Conservation (phyloP, 2,329 filamentous ascomycete species). For the Colletotrichum somersetense region DNA sequence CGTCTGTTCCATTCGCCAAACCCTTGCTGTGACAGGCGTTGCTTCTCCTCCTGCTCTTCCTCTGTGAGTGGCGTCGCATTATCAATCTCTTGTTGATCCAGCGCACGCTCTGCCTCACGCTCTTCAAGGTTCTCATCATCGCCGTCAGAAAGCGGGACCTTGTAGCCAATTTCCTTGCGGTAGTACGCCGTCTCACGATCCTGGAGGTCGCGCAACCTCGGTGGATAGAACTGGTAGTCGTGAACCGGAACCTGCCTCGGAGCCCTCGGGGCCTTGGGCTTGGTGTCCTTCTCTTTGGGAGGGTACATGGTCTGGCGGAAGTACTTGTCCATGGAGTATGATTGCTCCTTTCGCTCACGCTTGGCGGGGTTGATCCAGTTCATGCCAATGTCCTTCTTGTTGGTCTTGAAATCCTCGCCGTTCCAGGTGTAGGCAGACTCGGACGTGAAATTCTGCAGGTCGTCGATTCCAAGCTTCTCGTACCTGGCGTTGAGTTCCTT, state of each 20-base stretch:
- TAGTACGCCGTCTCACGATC: slow-evolving; percentile 97
- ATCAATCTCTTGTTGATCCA: slow-evolving; percentile 94
- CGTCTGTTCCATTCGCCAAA: slow-evolving; percentile 96
- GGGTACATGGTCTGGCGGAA: slow-evolving; percentile 89
- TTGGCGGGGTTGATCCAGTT: slow-evolving; percentile 99
- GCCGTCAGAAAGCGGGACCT: slow-evolving; percentile 89
- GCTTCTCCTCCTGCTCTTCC: slow-evolving; percentile 89
- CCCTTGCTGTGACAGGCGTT: slow-evolving; percentile 82
- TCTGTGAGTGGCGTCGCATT: slow-evolving; percentile 89
- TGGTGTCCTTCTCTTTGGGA: slow-evolving; percentile 86
- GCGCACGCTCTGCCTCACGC: slow-evolving; percentile 86
- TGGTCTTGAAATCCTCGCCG: slow-evolving; percentile 91
- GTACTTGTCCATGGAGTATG: slow-evolving; percentile 99
- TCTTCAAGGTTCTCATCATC: slow-evolving; percentile 88
- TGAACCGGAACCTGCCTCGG: slow-evolving; percentile 93
- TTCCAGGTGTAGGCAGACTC: slow-evolving; percentile 99
- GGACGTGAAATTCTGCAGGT: slow-evolving; percentile 96
- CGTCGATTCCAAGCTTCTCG: slow-evolving; percentile 95
- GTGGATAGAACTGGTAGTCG: slow-evolving; percentile 97
- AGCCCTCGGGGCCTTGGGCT: slow-evolving; percentile 94
- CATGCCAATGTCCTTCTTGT: slow-evolving; percentile 91
- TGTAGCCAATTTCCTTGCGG: slow-evolving; percentile 96
- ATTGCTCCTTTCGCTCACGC: slow-evolving; percentile 97
- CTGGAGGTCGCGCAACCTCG: slow-evolving; percentile 86
- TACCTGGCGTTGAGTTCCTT: slow-evolving; percentile 93